These are phyloP conservation scores for Tagetes erecta DNA, from an alignment of 129 eudicot genomes.

Conservation along the genomic window DNA sequence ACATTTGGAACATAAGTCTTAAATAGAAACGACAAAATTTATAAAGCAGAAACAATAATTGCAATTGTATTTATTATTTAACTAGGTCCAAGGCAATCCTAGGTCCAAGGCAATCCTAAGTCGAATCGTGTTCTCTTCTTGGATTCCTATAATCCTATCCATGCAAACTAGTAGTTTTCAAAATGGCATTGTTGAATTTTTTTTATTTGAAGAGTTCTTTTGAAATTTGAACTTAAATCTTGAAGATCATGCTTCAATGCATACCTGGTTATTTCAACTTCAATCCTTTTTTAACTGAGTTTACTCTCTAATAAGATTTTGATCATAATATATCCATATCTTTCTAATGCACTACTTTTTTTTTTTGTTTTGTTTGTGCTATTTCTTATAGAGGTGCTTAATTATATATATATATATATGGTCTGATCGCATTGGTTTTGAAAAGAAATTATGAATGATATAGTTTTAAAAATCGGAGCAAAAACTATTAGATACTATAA, in stretches of 20 bases:
- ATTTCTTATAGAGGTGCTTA: background rate
- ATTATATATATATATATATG: no score
- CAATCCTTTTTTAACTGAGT: background rate
- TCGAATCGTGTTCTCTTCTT: no score
- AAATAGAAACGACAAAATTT: no score
- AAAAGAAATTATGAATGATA: no score
- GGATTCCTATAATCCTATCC: no score
- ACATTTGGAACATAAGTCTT: no score
- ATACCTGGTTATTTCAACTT: background rate
- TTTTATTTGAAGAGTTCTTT: background rate
- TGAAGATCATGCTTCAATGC: constrained; percentile 2
- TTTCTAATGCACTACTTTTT: background rate
- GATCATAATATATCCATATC: background rate
- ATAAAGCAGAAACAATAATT: no score
- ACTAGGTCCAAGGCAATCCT: no score
- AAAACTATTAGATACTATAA: background rate
- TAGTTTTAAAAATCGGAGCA: background rate
- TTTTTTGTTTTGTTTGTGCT: background rate
- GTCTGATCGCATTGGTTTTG: background rate
- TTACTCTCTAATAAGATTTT: background rate
- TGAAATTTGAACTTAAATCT: background rate
- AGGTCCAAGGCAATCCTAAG: no score
- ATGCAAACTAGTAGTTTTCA: no score
- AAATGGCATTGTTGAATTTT: background rate
- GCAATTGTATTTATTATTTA: no score